Evolutionary conservation across 1,139 yeast species (phyloP).

Genomic region (Tardiomyces depauwii): DNA sequence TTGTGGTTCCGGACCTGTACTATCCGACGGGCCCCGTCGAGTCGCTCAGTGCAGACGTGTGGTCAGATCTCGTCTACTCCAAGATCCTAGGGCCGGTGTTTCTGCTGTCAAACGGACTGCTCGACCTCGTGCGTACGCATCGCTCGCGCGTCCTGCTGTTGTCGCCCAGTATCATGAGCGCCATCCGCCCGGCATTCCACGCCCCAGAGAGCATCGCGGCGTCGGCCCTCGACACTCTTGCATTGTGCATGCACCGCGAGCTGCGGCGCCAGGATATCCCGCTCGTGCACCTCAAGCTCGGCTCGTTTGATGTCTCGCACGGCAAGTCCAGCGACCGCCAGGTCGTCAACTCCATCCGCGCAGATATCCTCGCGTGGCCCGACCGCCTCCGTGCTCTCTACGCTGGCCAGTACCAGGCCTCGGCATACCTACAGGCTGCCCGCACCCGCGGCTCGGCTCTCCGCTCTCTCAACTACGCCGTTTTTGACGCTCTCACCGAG

Average conservation of each 20-base stretch:
- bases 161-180: slow-evolving; percentile 29
- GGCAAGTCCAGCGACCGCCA: slow-evolving; percentile 17
- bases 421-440: slow-evolving; percentile 23
- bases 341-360: slow-evolving; percentile 24
- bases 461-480: slow-evolving; percentile 23
- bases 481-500: slow-evolving; percentile 25
- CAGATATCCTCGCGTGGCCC: slow-evolving; percentile 32
- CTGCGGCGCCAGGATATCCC: slow-evolving; percentile 22
- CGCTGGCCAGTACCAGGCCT: slow-evolving; percentile 23
- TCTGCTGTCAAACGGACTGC: slow-evolving; percentile 45
- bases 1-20: slow-evolving; percentile 52
- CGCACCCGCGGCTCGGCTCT: slow-evolving; percentile 24
- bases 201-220: slow-evolving; percentile 29
- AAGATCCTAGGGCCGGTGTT: slow-evolving; percentile 39
- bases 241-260: slow-evolving; percentile 29
- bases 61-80: slow-evolving; percentile 40
- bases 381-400: slow-evolving; percentile 27
- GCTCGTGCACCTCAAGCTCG: slow-evolving; percentile 25
- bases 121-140: slow-evolving; percentile 42
- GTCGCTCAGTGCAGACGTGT: slow-evolving; percentile 38
- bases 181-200: slow-evolving; percentile 31
- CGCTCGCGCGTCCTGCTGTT: slow-evolving; percentile 29
- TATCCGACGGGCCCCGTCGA: slow-evolving; percentile 65
- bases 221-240: slow-evolving; percentile 26
- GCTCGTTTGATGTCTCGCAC: slow-evolving; percentile 28